phyloP scores from a whole-genome alignment of 148 eudicot species.

The Rhododendron griersonianum region DNA sequence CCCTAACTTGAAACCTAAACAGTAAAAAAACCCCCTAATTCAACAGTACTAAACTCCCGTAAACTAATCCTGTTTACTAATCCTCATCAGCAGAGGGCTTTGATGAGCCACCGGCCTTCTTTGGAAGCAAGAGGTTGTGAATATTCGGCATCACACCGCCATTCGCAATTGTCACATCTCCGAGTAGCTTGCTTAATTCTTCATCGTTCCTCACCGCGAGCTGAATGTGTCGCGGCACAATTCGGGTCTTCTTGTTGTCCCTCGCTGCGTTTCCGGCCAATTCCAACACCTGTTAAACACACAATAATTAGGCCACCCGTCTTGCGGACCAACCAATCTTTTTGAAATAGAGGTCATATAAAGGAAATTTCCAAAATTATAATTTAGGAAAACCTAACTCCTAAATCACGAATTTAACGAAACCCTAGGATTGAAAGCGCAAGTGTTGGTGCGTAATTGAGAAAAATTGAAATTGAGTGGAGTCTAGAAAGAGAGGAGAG shows the following conservation, averaged over 20 bases:
- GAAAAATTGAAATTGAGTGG: not conserved
- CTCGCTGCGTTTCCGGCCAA: slow-evolving; percentile 26
- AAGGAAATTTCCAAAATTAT: not conserved
- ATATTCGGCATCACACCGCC: slow-evolving; percentile 29
- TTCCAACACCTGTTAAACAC: slow-evolving; percentile 15
- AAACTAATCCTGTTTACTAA: not conserved
- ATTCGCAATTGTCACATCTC: slow-evolving; percentile 18
- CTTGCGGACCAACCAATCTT: no score
- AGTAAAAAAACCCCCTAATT: not conserved
- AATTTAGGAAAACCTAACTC: not conserved
- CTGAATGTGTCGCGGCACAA: slow-evolving; percentile 22
- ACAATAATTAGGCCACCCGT: not conserved
- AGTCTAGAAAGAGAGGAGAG: not conserved
- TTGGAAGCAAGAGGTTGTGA: slow-evolving; percentile 15
- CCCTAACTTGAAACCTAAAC: not conserved
- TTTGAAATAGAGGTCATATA: no score
- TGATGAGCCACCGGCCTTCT: slow-evolving; percentile 9
- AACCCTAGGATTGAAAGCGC: not conserved
- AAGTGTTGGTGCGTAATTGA: not conserved
- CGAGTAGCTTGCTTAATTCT: slow-evolving; percentile 23
- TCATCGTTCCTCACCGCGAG: slow-evolving; percentile 26
- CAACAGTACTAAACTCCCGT: not conserved
- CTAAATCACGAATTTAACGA: not conserved
- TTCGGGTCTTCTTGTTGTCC: slow-evolving; percentile 20
- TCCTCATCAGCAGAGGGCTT: slow-evolving; percentile 11